These are phyloP conservation scores for Powellomyces hirtus DNA, from an alignment of 192 early-diverging fungal species.

Conservation along the genomic window DNA sequence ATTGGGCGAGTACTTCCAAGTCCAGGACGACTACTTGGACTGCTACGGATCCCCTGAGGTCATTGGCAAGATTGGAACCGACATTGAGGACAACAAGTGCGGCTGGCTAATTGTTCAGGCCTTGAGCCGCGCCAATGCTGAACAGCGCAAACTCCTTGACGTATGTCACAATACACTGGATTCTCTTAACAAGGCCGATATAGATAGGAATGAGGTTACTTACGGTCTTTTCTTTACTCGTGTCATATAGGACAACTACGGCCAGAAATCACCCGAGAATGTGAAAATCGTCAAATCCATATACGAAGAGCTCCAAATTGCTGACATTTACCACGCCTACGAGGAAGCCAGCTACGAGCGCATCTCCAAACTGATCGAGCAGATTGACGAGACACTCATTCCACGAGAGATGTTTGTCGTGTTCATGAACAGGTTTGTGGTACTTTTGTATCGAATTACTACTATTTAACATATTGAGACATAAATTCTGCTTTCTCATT, in stretches of 20 bases:
- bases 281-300: slow-evolving; percentile 82
- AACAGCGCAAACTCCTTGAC: slow-evolving; percentile 81
- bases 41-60: slow-evolving; percentile 84
- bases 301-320: slow-evolving; percentile 78
- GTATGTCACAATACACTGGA: slow-evolving; percentile 38
- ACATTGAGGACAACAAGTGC: slow-evolving; percentile 99
- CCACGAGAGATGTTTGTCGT: slow-evolving; percentile 81
- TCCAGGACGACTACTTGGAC: slow-evolving; percentile 98
- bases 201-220: too few relatives aligned
- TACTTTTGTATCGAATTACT: background rate
- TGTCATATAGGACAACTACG: slow-evolving; percentile 85
- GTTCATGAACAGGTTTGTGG: slow-evolving; percentile 78
- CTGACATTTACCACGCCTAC: slow-evolving; percentile 77
- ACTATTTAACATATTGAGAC: background rate
- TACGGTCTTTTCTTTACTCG: too few relatives aligned
- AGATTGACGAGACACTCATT: slow-evolving; percentile 77
- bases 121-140: slow-evolving; percentile 67
- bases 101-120: slow-evolving; percentile 97
- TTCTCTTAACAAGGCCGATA: too few relatives aligned
- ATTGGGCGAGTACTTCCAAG: slow-evolving; percentile 97
- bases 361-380: slow-evolving; percentile 71
- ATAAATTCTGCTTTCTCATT: background rate
- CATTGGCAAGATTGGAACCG: slow-evolving; percentile 99
- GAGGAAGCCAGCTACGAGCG: slow-evolving; percentile 81
- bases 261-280: slow-evolving; percentile 73